Evolutionary conservation across 345 rosid genomes (phyloP), one percentile per base, ranked within the genome.

Genomic region (Hibiscus syriacus): DNA sequence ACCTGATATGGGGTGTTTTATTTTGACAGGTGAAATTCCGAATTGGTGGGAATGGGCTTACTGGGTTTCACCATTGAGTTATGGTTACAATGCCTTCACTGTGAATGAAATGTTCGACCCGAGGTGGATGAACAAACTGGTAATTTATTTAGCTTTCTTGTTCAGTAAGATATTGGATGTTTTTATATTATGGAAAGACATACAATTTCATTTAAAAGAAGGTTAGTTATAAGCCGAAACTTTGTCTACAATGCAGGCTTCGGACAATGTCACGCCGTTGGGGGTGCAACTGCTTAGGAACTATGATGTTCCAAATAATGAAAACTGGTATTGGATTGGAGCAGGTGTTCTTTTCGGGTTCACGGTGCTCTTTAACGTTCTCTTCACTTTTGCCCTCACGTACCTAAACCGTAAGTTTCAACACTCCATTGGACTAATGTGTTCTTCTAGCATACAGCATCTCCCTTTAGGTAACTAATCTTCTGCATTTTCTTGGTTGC

Each of bases 101-200:
- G 32, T 29, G 32, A 29, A 29, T 29, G 32, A 29, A 29, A 29
- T 29, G 85, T 69, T 62, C 63, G 86, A 97, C 39, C 85, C 93
- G 16, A 80, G 98, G 68, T 92, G 98, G 98, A 88, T 83, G 89
- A 55, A 86, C 71, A 76, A 80, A 82, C 1, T 0, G 75, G 96
- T 90, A 82, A 5, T 77, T 58, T 29, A 39, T 29, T 56, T 20
- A 4, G 59, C 30, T 54, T 54, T 25, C 30, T 23, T 54, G 32
- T 54, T 23, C 30, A 2, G n/a, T 25, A 54, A 23, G n/a, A 4
- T 55, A 1, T n/a, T n/a, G n/a, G n/a, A n/a, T n/a, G n/a, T n/a
- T n/a, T n/a, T n/a, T n/a, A n/a, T n/a, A n/a, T n/a, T n/a, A n/a
- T n/a, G n/a, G n/a, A n/a, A n/a, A n/a, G n/a, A n/a, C n/a, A n/a